These are phyloP conservation scores for Bothia castanella DNA, from an alignment of 1,284 basidiomycete species.

Conservation along the genomic window DNA sequence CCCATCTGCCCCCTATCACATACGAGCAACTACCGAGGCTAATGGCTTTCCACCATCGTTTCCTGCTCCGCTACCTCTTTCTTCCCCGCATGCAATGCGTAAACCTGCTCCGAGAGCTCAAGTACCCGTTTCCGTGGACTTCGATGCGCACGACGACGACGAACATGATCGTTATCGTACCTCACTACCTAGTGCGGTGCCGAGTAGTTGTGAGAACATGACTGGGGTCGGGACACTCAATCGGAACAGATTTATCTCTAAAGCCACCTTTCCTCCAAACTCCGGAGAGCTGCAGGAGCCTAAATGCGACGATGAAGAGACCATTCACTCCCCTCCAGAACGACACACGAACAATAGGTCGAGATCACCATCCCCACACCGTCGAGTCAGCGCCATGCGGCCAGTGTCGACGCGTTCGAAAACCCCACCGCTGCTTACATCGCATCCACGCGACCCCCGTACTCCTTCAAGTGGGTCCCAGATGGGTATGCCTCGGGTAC, in stretches of 20 bases:
- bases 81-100: conserved; percentile 35
- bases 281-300: conserved; percentile 10
- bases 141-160: conserved; percentile 38
- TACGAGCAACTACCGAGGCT: conserved; percentile 21
- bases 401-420: conserved; percentile 33
- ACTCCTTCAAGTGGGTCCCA: conserved; percentile 21
- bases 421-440: conserved; percentile 33
- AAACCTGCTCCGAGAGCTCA: conserved; percentile 60
- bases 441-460: conserved; percentile 28
- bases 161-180: conserved; percentile 37
- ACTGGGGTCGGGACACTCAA: conserved; percentile 55
- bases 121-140: conserved; percentile 54
- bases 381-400: conserved; percentile 25
- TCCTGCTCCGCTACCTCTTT: conserved; percentile 17
- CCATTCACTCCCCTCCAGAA: conserved; percentile 15
- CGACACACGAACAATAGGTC: conserved; percentile 14
- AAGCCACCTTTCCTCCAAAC: conserved; percentile 10
- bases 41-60: conserved; percentile 21
- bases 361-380: conserved; percentile 31
- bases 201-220: conserved; percentile 52
- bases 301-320: conserved; percentile 17
- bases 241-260: conserved; percentile 29
- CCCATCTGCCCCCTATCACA: conserved; percentile 19
- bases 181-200: conserved; percentile 49
- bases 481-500: conserved; percentile 16